A percentile compares a stretch with the other conserved stretches of the same genome.
Conservation (phyloP, 2,329 filamentous ascomycete species). For the Drechmeria coniospora region DNA sequence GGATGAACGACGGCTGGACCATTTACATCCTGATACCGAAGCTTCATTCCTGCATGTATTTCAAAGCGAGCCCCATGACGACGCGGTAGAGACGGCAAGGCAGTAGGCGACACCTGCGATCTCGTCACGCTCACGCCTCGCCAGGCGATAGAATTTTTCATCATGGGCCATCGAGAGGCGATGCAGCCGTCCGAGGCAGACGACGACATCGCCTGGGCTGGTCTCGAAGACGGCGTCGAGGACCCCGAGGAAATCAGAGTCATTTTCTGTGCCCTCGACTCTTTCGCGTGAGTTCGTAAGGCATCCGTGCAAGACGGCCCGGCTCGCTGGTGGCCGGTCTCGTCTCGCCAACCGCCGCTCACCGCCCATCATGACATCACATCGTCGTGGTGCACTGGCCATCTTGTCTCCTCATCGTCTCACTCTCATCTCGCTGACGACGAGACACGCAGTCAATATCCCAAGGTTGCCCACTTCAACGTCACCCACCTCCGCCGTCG, state of each 20-base stretch:
- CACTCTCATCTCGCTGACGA: neutral
- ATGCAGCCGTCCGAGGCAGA: slow-evolving; percentile 11
- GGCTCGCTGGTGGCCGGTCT: neutral
- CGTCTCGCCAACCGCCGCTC: no score
- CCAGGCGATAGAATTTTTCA: neutral
- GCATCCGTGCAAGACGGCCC: neutral
- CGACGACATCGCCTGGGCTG: slow-evolving; percentile 37
- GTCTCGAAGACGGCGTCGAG: slow-evolving; percentile 47
- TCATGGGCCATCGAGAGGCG: neutral
- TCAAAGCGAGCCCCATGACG: no score
- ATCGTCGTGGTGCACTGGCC: no score
- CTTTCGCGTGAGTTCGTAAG: slow-evolving; percentile 56
- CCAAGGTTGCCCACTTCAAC: slow-evolving; percentile 72
- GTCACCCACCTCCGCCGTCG: slow-evolving; percentile 81
- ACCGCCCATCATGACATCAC: no score
- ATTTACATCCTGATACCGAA: no score
- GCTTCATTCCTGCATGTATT: no score
- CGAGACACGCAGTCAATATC: slow-evolving; percentile 51
- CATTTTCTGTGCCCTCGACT: slow-evolving; percentile 71
- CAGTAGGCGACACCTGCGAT: no score
- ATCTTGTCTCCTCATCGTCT: no score
- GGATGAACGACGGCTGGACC: no score
- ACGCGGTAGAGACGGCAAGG: no score
- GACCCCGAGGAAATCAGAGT: slow-evolving; percentile 72
- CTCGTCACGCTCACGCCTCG: slow-evolving; percentile 1